Base-by-base conservation (phyloP, 257 asterid species). In the Solanum bukasovii region DNA sequence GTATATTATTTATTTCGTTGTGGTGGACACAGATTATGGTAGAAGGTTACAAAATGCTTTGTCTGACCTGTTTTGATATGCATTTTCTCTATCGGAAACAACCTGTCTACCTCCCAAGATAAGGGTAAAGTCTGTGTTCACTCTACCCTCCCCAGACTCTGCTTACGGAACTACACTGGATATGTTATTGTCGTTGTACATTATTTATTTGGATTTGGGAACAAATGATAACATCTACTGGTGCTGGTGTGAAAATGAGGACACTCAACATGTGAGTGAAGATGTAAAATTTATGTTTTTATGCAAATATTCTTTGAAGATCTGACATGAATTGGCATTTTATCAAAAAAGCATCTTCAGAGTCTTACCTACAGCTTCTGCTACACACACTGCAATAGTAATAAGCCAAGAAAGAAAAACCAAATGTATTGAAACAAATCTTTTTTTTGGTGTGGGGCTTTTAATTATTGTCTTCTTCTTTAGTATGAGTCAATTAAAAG, bases 321-420 rank as follows among this genome's bases (percentile, higher is more conserved):
- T 46, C 85, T 81, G 85, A 82, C 85, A 82, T 49, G 85, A 81
- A 81, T 49, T 81, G 85, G 42, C 68, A 81, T 81, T 73, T 65
- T 73, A 73, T 79, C 61, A 44, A 86, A 31, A 73, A 49, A 27
- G 88, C 84, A 86, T 86, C 88, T 86, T 46, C 83, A 79, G 67
- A 77, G 13, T 52, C 63, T 52, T 33, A 18, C 25, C 6, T 44
- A 7, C 84, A 42, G 37, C 65, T 49, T 29, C 85, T 82, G 85
- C 85, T 82, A 82, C 9, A 81, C 5, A 81, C 5, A 56, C 25
- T 82, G 85, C 70, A 82, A 9, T 14, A 8, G 31, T 49, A 74
- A 27, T 74, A 27, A 49, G 70, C 42, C 85, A 82, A 49, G 70
- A 82, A 82, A 49, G 44, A 46, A 82, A 81, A 82, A 46, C 27